Evolutionary conservation across 1,284 basidiomycete genomes (phyloP), one percentile per base, ranked within the genome.

Genomic region (Tilletia setariae): DNA sequence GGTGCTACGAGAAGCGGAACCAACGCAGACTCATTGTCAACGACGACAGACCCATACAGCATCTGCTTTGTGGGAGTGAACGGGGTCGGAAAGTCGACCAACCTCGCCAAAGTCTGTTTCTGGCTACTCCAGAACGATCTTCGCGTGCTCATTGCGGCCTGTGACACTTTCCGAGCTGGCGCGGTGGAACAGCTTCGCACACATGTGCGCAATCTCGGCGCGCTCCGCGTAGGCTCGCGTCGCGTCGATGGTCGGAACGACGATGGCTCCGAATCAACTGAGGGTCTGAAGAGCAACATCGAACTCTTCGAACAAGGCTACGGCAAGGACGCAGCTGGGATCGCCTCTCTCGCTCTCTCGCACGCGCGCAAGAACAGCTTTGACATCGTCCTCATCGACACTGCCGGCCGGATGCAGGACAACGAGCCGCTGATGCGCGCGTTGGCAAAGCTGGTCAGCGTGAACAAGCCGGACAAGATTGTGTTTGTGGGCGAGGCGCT

Each of bases 21-120:
- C 15, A 7, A 6, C 13, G 88, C 90, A 2, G 82, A 90, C 44
- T 83, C 88, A 0, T 89, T 90, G 0, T 88, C 88, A 32, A 15
- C 78, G 82, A 77, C 83, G 82, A 32, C 91, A 16, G 85, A 89
- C 74, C 94, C 94, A 0, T 98, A 98, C 84, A 89, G 90, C 72
- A 91, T 99, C 78, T 90, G 93, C 0, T 99, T 99, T 82, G 94
- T 98, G 53, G 96, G 96, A n/a, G 96, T 99, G 64, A 99, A 99
- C 81, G 96, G 96, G 25, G 96, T 99, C 23, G 96, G 96, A 65
- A 99, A 99, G 85, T 96, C 93, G 76, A 98, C 96, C 3, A 98
- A 98, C 83, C 85, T 99, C 32, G 93, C 91, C 65, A 99, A 99
- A 85, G 95, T 99, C 63, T 95, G 93, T 84, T 98, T 98, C 85